Conservation (phyloP, 805 yeast genomes). For the Kockiozyma suomiensis region DNA sequence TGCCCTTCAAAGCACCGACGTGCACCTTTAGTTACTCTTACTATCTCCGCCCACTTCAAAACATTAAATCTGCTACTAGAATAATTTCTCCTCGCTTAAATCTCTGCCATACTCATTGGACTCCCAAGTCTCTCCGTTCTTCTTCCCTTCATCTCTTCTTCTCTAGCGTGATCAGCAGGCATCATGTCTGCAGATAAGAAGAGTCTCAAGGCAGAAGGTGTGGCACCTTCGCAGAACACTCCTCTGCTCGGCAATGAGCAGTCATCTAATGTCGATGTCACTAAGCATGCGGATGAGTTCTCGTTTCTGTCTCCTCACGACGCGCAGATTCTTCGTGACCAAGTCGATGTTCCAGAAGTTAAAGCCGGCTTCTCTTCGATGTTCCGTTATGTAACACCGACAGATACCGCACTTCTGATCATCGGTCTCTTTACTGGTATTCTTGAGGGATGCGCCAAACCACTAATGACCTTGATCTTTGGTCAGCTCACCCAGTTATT, state of each 20-base stretch:
- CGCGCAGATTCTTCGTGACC: constrained; percentile 43
- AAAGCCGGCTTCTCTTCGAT: constrained; percentile 40
- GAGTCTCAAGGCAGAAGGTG: background rate
- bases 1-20: constrained; percentile 3
- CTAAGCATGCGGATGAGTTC: constrained; percentile 37
- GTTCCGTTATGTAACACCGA: constrained; percentile 43
- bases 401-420: constrained; percentile 26
- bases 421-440: constrained; percentile 42
- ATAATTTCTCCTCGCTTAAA: background rate
- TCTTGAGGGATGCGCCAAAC: constrained; percentile 41
- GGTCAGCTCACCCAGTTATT: constrained; percentile 46
- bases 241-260: constrained; percentile 18
- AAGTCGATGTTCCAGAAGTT: constrained; percentile 37
- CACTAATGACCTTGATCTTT: constrained; percentile 47
- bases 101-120: background rate
- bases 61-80: background rate
- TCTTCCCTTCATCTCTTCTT: background rate
- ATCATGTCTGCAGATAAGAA: constrained; percentile 7
- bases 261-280: constrained; percentile 11
- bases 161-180: background rate
- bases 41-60: background rate
- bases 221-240: constrained; percentile 24
- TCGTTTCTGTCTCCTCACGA: constrained; percentile 39
- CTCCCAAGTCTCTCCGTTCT: background rate
- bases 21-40: background rate